Percentiles rank a stretch among this genome's conserved stretches.
Evolutionary conservation across 495 filamentous ascomycete genomes (phyloP).

Genomic region (Melanomma pulvis-pyrius): DNA sequence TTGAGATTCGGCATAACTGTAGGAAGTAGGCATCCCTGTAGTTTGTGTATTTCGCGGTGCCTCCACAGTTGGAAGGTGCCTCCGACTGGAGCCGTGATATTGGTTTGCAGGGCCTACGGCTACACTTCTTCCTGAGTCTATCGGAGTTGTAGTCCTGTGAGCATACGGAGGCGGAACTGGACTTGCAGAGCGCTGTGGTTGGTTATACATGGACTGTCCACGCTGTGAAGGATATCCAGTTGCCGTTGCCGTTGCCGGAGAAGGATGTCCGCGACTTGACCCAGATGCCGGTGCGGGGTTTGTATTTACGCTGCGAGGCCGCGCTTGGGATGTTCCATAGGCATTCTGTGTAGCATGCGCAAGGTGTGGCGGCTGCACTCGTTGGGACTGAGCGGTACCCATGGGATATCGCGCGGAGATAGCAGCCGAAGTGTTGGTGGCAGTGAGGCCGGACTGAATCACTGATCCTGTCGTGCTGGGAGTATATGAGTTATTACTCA

Average conservation of each 20-base stretch:
- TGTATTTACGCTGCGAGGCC: constrained; percentile 30
- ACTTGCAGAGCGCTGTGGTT: constrained; percentile 23
- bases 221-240: constrained; percentile 27
- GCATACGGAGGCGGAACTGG: constrained; percentile 15
- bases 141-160: constrained; percentile 10
- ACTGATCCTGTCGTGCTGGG: not conserved
- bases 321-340: constrained; percentile 25
- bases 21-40: constrained; percentile 4
- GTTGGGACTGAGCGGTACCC: constrained; percentile 7
- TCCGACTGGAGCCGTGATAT: constrained; percentile 25
- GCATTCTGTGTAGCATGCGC: not conserved
- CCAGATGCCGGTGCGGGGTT: not conserved
- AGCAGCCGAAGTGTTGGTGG: constrained; percentile 14
- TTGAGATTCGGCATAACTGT: constrained; percentile 26
- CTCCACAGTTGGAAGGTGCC: constrained; percentile 22
- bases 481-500: constrained; percentile 34
- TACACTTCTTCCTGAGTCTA: not conserved
- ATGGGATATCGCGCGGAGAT: constrained; percentile 20
- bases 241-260: constrained; percentile 19
- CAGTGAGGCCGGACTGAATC: constrained; percentile 15
- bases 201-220: constrained; percentile 21
- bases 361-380: constrained; percentile 11
- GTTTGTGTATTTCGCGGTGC: not conserved
- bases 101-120: constrained; percentile 11
- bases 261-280: constrained; percentile 13